Evolutionary conservation across 2,329 filamentous ascomycete genomes (phyloP).

Genomic region (Penicillium sp.): DNA sequence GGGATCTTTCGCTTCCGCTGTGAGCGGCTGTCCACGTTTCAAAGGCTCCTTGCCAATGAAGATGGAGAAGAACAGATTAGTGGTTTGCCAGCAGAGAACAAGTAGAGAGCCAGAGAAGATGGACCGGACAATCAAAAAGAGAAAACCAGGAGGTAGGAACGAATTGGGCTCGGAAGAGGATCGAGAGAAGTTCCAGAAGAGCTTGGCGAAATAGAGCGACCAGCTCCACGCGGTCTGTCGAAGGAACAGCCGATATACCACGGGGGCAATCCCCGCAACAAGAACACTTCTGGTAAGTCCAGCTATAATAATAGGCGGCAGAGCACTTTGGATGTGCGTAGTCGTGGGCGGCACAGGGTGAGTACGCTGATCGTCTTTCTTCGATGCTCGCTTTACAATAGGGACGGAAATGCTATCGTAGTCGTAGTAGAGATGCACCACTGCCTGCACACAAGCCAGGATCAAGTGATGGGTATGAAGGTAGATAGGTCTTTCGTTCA

Average conservation of each 20-base stretch:
- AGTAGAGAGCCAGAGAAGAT: conserved; percentile 64
- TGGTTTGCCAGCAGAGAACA: conserved; percentile 69
- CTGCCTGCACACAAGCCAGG: conserved; percentile 67
- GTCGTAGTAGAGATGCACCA: conserved; percentile 68
- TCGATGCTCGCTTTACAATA: conserved; percentile 35
- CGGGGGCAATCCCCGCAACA: conserved; percentile 47
- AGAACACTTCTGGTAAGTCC: conserved; percentile 40
- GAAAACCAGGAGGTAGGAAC: conserved; percentile 55
- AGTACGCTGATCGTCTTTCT: conserved; percentile 35
- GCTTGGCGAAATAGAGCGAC: conserved; percentile 66
- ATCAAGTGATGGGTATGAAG: conserved; percentile 67
- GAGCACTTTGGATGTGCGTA: conserved; percentile 38
- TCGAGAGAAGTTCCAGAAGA: conserved; percentile 72
- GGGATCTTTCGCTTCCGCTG: conserved; percentile 79
- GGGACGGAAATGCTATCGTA: conserved; percentile 65
- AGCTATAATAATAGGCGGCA: conserved; percentile 31
- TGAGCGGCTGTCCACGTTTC: conserved; percentile 81
- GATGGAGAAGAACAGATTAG: conserved; percentile 73
- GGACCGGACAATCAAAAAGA: conserved; percentile 56
- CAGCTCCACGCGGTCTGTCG: conserved; percentile 65
- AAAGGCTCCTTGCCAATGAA: conserved; percentile 77
- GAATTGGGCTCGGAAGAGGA: conserved; percentile 60
- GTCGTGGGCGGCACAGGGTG: conserved; percentile 38
- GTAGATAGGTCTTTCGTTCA: conserved; percentile 87
- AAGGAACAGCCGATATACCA: conserved; percentile 63